These are phyloP conservation scores for Rosa chinensis DNA, from an alignment of 306 rosid species.

Conservation along the genomic window DNA sequence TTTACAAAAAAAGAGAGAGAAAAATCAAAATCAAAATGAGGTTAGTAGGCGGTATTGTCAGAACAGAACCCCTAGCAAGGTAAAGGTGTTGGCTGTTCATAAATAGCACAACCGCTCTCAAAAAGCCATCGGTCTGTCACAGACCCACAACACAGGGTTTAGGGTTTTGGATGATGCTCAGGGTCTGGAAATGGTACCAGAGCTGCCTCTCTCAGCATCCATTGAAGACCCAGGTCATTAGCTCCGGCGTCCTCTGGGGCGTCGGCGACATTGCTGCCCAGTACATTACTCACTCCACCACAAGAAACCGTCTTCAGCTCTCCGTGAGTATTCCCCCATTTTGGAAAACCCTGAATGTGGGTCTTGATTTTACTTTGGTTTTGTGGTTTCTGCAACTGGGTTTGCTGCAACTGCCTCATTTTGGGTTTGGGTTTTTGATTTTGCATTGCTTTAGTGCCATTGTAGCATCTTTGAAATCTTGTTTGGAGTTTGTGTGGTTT, in stretches of 20 bases:
- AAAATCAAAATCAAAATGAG: background rate
- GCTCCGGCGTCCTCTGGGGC: slow-evolving; percentile 76
- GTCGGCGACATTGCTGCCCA: slow-evolving; percentile 76
- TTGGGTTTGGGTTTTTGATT: background rate
- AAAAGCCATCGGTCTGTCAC: background rate
- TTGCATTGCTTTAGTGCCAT: background rate
- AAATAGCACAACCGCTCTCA: slow-evolving; percentile 18
- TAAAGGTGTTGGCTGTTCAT: background rate
- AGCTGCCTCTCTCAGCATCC: slow-evolving; percentile 65
- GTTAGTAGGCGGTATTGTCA: background rate
- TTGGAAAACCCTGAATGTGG: background rate
- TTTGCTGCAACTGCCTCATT: background rate
- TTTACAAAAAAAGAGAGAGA: no score
- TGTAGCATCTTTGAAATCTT: background rate
- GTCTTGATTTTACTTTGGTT: background rate
- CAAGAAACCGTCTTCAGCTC: slow-evolving; percentile 39
- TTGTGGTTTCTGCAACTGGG: background rate
- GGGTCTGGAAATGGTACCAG: slow-evolving; percentile 81
- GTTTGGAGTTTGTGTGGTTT: background rate
- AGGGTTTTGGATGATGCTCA: slow-evolving; percentile 36
- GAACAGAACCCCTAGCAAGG: background rate
- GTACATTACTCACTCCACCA: slow-evolving; percentile 59
- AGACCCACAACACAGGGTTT: background rate
- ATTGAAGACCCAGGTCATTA: slow-evolving; percentile 68
- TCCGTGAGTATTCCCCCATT: slow-evolving; percentile 36